Conservation (phyloP, 306 rosid species). For the Spatholobus suberectus region DNA sequence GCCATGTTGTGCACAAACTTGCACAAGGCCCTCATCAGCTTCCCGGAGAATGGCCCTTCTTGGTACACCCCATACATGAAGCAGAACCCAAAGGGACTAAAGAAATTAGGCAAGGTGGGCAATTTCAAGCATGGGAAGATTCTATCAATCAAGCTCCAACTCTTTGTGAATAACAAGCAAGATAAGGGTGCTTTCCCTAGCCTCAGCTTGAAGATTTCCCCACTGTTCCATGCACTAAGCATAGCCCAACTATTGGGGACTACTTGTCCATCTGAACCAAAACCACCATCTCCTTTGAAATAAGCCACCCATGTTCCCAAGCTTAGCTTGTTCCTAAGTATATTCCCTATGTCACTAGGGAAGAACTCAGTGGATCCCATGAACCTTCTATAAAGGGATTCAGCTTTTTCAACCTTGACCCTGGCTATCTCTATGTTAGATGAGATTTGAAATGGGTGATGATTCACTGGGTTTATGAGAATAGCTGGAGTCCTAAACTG, state of each 20-base stretch:
- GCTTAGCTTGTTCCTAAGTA: slow-evolving; percentile 64
- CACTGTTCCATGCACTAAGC: slow-evolving; percentile 83
- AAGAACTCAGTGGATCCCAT: slow-evolving; percentile 71
- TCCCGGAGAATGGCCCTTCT: slow-evolving; percentile 70
- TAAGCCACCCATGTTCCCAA: slow-evolving; percentile 83
- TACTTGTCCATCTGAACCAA: slow-evolving; percentile 20
- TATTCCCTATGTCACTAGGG: slow-evolving; percentile 65
- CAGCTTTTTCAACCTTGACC: slow-evolving; percentile 66
- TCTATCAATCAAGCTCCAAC: slow-evolving; percentile 58
- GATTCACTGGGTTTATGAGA: slow-evolving; percentile 69
- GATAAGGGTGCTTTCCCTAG: slow-evolving; percentile 70
- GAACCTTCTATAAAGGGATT: slow-evolving; percentile 60
- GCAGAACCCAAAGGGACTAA: slow-evolving; percentile 75
- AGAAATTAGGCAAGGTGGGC: slow-evolving; percentile 63
- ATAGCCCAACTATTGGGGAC: slow-evolving; percentile 69
- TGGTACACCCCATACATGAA: slow-evolving; percentile 72
- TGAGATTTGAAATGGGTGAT: slow-evolving; percentile 42
- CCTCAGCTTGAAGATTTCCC: slow-evolving; percentile 69
- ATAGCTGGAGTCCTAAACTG: slow-evolving; percentile 74
- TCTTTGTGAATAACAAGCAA: slow-evolving; percentile 62
- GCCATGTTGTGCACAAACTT: slow-evolving; percentile 73
- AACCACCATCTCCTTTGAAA: slow-evolving; percentile 48
- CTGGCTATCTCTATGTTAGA: slow-evolving; percentile 53
- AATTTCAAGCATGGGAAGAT: slow-evolving; percentile 70
- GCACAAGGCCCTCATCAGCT: slow-evolving; percentile 63